phyloP scores from a whole-genome alignment of 257 asterid genomes.

The Solanum pimpinellifolium region DNA sequence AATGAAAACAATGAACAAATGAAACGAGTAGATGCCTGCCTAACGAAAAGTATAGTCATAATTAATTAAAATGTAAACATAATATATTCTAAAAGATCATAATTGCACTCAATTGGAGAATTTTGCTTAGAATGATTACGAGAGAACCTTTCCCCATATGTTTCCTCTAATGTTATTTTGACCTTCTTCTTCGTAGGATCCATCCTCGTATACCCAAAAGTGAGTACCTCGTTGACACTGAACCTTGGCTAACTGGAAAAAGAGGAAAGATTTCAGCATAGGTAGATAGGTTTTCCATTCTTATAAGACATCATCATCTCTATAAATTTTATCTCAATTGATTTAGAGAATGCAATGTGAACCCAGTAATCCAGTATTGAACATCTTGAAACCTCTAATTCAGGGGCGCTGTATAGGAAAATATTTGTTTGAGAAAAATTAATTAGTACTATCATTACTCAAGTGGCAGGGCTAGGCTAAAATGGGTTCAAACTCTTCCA shows the following conservation, averaged over 20 bases:
- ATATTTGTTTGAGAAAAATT: neutral
- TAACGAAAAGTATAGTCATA: conserved; percentile 34
- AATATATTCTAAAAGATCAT: neutral
- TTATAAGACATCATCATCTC: neutral
- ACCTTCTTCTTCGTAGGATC: conserved; percentile 83
- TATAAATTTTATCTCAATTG: neutral
- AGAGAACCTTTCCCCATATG: conserved; percentile 74
- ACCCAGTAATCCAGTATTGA: neutral
- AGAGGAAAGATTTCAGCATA: conserved; percentile 1
- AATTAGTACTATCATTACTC: neutral
- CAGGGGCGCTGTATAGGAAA: neutral
- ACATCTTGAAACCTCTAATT: neutral
- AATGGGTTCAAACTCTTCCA: neutral
- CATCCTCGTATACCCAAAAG: conserved; percentile 86
- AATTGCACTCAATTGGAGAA: conserved; percentile 2
- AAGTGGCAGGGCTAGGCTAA: neutral
- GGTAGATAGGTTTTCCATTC: neutral
- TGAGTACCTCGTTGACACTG: conserved; percentile 53
- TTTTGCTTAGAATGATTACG: conserved; percentile 5
- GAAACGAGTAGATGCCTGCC: conserved; percentile 67
- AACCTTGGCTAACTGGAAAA: conserved; percentile 58
- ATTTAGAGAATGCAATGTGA: neutral
- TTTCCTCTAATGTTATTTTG: conserved; percentile 68
- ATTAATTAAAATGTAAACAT: conserved; percentile 13
- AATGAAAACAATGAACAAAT: conserved; percentile 53